Evolutionary conservation across 495 filamentous ascomycete species (phyloP), one percentile per base, ranked within the genome.

Genomic region (Lineolata rhizophorae): DNA sequence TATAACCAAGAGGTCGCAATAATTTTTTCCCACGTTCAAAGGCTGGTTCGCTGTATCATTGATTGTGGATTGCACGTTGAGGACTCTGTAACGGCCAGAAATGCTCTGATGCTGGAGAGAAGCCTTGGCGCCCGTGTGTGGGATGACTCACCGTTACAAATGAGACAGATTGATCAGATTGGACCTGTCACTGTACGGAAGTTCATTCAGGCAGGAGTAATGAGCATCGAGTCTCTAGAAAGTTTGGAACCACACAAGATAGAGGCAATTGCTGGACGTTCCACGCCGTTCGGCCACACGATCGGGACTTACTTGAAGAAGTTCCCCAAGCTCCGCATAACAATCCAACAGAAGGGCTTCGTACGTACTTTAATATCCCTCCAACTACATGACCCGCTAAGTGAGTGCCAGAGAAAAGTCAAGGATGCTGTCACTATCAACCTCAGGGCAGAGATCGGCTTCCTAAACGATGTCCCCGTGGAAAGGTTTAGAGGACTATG

Each of bases 101-200:
- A 72, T 37, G 76, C 79, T 8, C 57, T 95, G 11, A 79, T 90
- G 44, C 61, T 95, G 13, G 62, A 70, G 4, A 60, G 90, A 36
- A 79, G 78, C 35, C 60, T 95, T 25, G 62, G 65, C 18, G 82
- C 80, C 8, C 68, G 65, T 36, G 75, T 70, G 3, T 95, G 90
- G 90, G 90, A 95, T 37, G 67, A 75, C 20, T 80, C 74, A 0
- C 70, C 80, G 1, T 60, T 73, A 12, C 79, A 94, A 34, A 65
- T 97, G 48, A 83, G 77, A 34, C 87, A 97, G 45, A 62, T 97
- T 5, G 72, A 77, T 2, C 65, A 72, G n/a, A 64, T 92, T 29
- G 90, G 85, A 0, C 58, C 72, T 10, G 81, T 72, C 2, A 64
- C 69, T 4, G 70, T 87, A 24, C 62, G 77, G 19, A 93, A 83